Evolutionary conservation across 23 red algal genomes (phyloP).

Genomic region (Rhodosorus marinus): DNA sequence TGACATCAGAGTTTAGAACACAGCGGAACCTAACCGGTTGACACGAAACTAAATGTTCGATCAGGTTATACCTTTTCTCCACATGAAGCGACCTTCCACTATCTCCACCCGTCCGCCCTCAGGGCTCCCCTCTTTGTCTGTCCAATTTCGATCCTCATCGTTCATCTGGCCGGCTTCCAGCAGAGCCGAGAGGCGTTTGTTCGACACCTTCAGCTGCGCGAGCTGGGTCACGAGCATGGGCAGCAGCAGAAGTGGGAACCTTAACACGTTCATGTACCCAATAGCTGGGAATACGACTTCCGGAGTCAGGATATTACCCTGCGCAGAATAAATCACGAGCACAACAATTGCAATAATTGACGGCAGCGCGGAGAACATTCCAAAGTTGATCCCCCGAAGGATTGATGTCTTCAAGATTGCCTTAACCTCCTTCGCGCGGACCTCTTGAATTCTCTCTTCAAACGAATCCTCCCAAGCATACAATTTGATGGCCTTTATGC

Average conservation of each 20-base stretch:
- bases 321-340: conserved; percentile 24
- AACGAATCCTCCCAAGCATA: conserved; percentile 52
- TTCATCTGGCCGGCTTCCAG: too few relatives aligned
- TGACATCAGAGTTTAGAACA: too few relatives aligned
- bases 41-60: too few relatives aligned
- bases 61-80: too few relatives aligned
- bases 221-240: conserved; percentile 36
- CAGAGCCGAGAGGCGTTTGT: too few relatives aligned
- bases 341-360: conserved; percentile 19
- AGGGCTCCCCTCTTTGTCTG: too few relatives aligned
- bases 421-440: conserved; percentile 1
- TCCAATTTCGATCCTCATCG: too few relatives aligned
- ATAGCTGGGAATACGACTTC: conserved; percentile 46
- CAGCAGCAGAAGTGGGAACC: conserved; percentile 59
- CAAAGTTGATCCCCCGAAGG: conserved; percentile 12
- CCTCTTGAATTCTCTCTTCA: conserved; percentile 4
- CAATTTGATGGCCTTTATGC: conserved; percentile 71
- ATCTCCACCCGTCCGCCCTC: too few relatives aligned
- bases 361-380: conserved; percentile 19
- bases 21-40: too few relatives aligned
- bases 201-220: too few relatives aligned
- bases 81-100: too few relatives aligned
- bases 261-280: conserved; percentile 53
- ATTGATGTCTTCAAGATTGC: conserved; percentile 13
- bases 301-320: conserved; percentile 7